Evolutionary conservation across 371 early-diverging fungal species (phyloP).

Genomic region (Sporodiniella umbellata): DNA sequence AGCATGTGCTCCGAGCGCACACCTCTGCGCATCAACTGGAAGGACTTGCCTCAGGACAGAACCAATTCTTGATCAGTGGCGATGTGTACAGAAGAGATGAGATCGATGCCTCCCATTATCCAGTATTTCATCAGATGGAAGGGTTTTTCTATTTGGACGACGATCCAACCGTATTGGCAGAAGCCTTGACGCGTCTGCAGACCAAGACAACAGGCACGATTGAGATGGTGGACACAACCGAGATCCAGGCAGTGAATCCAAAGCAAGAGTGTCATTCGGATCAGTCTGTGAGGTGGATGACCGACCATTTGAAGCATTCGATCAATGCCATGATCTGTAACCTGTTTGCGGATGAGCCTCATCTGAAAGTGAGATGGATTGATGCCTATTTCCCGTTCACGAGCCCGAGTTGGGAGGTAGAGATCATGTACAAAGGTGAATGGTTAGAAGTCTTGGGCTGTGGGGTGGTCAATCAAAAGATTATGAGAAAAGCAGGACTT

Average conservation of each 20-base stretch:
- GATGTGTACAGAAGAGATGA: slow-evolving; percentile 98
- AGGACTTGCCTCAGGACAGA: slow-evolving; percentile 51
- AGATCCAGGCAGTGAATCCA: slow-evolving; percentile 56
- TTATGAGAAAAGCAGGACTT: slow-evolving; percentile 70
- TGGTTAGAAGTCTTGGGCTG: slow-evolving; percentile 97
- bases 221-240: slow-evolving; percentile 54
- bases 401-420: slow-evolving; percentile 95
- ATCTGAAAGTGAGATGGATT: slow-evolving; percentile 91
- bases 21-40: slow-evolving; percentile 93
- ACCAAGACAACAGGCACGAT: slow-evolving; percentile 36
- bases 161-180: slow-evolving; percentile 10
- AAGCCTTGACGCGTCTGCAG: slow-evolving; percentile 21
- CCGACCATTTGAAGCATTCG: slow-evolving; percentile 71
- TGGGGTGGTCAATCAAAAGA: slow-evolving; percentile 86
- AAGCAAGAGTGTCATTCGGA: slow-evolving; percentile 53
- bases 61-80: slow-evolving; percentile 80
- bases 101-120: slow-evolving; percentile 94
- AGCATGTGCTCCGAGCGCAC: slow-evolving; percentile 86
- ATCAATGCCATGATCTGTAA: slow-evolving; percentile 77
- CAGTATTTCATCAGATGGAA: slow-evolving; percentile 98
- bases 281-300: slow-evolving; percentile 53
- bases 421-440: slow-evolving; percentile 86
- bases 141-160: slow-evolving; percentile 69
- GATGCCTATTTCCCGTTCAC: slow-evolving; percentile 96
- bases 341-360: slow-evolving; percentile 62